Evolutionary conservation across 129 eudicot genomes (phyloP), one percentile per base, ranked within the genome.

Genomic region (Artemisia argyi): DNA sequence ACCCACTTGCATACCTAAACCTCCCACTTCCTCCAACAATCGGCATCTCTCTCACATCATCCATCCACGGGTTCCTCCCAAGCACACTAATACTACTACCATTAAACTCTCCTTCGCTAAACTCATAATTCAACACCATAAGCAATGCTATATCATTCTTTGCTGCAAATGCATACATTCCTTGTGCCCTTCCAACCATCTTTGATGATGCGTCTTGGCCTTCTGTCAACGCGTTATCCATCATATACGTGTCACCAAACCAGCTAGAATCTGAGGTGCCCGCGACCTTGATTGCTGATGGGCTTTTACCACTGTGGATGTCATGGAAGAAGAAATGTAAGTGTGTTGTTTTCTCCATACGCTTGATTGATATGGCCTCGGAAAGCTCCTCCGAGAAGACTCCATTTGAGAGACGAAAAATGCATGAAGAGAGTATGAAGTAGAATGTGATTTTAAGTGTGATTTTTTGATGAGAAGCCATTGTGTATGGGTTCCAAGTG

Each of bases 281-380:
- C 0, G 73, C 77, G 1, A 85, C 79, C 70, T 70, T 70, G 44
- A 78, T 62, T 11, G 83, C 85, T 0, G 96, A 59, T 7, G 95
- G 86, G 44, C 72, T 76, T 52, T 78, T 51, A 7, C 91, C 96
- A 11, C 86, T 64, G 2, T 66, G 62, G 51, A 78, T 70, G 68
- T 88, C 91, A 3, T 88, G 91, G 75, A 81, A 88, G 85, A 75
- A 88, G 85, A 88, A 88, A 67, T 83, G 91, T 12, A 88, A 86
- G 56, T 68, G 85, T 53, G 83, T 80, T 10, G 79, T 81, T 73
- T 88, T 85, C 65, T 80, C 74, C 60, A 62, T 65, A 49, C 78
- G 70, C 18, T 65, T 64, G 59, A 65, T 64, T 1, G 74, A 52
- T 61, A 64, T 62, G 74, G 68, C 67, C 62, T 85, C 60, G 11